Conservation (phyloP, 83 land plant species). For the Larix sibirica region DNA sequence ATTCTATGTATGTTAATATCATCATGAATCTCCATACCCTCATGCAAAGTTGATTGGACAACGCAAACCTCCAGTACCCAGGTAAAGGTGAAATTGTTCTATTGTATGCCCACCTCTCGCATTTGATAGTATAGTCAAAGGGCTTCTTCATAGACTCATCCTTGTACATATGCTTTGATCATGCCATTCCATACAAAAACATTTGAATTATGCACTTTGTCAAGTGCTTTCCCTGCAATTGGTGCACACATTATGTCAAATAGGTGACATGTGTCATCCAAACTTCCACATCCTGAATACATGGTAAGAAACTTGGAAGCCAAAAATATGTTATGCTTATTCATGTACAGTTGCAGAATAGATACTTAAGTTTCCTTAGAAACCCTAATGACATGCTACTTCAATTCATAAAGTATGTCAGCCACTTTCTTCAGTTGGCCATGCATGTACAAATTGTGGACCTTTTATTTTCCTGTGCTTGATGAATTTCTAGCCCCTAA, state of each 20-base stretch:
- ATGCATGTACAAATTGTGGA: no score
- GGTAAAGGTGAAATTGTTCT: constrained; percentile 18
- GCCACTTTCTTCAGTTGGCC: no score
- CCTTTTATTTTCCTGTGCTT: no score
- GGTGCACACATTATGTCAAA: no score
- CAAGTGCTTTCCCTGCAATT: constrained; percentile 21
- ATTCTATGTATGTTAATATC: constrained; percentile 4
- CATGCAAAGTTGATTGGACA: not conserved
- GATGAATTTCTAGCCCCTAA: no score
- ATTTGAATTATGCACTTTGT: constrained; percentile 20
- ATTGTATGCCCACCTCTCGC: constrained; percentile 20
- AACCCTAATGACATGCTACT: no score
- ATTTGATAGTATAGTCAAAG: constrained; percentile 13
- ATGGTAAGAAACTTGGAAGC: constrained; percentile 12
- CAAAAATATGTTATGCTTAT: not conserved
- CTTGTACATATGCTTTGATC: constrained; percentile 14
- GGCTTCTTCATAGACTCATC: constrained; percentile 13
- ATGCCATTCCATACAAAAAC: constrained; percentile 26
- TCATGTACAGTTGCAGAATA: no score
- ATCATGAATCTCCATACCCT: constrained; percentile 11
- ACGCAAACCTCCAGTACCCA: constrained; percentile 28
- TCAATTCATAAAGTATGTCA: no score
- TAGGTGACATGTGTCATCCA: not conserved
- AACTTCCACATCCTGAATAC: constrained; percentile 15
- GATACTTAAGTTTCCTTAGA: no score